Evolutionary conservation across 257 asterid species (phyloP).

Genomic region (Solanum tarijense): DNA sequence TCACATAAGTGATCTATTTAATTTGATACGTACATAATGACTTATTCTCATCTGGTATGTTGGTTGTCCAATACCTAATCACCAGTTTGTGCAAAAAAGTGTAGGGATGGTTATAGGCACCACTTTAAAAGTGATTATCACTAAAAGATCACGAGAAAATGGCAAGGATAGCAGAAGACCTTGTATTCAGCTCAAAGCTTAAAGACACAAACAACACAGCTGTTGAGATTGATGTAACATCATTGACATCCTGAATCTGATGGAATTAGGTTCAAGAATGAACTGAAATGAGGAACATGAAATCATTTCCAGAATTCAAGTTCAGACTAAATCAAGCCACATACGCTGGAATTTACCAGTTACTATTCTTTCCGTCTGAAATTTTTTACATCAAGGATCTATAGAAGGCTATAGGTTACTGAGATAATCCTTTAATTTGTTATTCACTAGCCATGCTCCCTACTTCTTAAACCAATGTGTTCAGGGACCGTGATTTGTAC

Average conservation of each 20-base stretch:
- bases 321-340: neutral
- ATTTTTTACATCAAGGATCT: neutral
- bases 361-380: neutral
- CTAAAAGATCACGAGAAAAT: neutral
- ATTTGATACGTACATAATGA: neutral
- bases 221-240: neutral
- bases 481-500: neutral
- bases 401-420: neutral
- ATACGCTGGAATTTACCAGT: neutral
- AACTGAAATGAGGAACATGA: neutral
- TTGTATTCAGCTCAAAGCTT: neutral
- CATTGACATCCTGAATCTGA: neutral
- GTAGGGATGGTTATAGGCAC: neutral
- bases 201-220: neutral
- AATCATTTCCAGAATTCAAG: neutral
- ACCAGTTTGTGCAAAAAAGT: neutral
- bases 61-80: neutral
- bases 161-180: neutral
- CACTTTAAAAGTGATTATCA: neutral
- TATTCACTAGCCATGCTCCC: neutral
- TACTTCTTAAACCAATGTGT: neutral
- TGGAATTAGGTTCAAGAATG: neutral
- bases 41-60: neutral
- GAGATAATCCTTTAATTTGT: neutral
- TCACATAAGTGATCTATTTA: neutral